Evolutionary conservation across 2,329 filamentous ascomycete genomes (phyloP), one percentile per base, ranked within the genome.

Genomic region (Alternaria incomplexa): DNA sequence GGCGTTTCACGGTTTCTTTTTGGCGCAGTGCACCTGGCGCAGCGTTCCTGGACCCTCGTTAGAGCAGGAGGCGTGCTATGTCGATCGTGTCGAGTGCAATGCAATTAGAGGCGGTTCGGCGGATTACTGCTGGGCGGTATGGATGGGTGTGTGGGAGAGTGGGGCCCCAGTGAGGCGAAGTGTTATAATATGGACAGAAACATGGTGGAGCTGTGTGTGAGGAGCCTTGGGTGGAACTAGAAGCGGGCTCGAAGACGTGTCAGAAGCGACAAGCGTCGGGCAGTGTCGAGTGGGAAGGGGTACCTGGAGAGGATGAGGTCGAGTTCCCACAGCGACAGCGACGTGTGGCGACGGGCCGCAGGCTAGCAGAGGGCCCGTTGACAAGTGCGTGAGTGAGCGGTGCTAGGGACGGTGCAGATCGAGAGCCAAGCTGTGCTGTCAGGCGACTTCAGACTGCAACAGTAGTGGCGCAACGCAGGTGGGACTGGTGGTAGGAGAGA

Each of bases 151-250:
- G 45, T 58, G 54, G 52, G 62, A 69, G 64, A 66, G 66, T 64
- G 66, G 73, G 74, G 73, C 76, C 77, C 78, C 77, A 72, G 71
- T 52, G 76, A 78, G 77, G 74, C 62, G 64, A 52, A 25, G 56
- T 66, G 77, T 73, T 80, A 80, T 79, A 76, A 80, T 75, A 77
- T 77, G 56, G 66, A 69, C 56, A 74, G 62, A 59, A 76, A 73
- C 79, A 80, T 80, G 62, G 58, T 74, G 75, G 61, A 69, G 63
- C 61, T 56, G 62, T 65, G 61, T 59, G 66, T 59, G 53, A 70
- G 72, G 75, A 77, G 74, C 73, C 71, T 69, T 68, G 62, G 73
- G 69, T 69, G 72, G 72, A 65, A 60, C 56, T 62, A 67, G 61
- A 61, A 68, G 66, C 61, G 65, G 63, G 58, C 61, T 54, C 56